phyloP scores from a whole-genome alignment of 768 basidiomycete genomes.

The Pholiota conissans region DNA sequence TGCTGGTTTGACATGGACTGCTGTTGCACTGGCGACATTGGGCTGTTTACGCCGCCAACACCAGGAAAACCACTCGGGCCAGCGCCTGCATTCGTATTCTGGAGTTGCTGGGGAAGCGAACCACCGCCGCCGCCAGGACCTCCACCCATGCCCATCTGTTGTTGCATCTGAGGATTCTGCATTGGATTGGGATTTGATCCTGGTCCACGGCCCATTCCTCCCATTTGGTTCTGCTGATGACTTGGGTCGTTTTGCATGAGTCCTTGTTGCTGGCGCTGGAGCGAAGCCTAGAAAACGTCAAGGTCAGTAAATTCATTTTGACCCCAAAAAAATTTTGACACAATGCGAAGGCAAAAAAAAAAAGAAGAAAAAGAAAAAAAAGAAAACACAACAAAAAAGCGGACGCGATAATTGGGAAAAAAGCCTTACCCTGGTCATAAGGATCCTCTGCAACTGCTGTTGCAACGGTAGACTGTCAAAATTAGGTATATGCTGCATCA shows the following conservation, averaged over 20 bases:
- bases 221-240: conserved; percentile 24
- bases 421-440: conserved; percentile 47
- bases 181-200: conserved; percentile 15
- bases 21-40: conserved; percentile 21
- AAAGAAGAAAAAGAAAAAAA: neutral
- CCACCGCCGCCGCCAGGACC: neutral
- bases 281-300: neutral
- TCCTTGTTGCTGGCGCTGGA: conserved; percentile 2
- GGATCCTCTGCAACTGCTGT: conserved; percentile 62
- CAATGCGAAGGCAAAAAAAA: too few relatives aligned
- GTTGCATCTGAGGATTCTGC: conserved; percentile 10
- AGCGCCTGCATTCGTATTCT: conserved; percentile 13
- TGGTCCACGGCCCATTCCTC: conserved; percentile 16
- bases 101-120: conserved; percentile 13
- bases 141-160: conserved; percentile 7
- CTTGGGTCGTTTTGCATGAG: conserved; percentile 14
- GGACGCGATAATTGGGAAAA: neutral
- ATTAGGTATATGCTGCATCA: conserved; percentile 49
- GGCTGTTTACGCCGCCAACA: conserved; percentile 9
- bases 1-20: conserved; percentile 20
- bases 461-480: conserved; percentile 52
- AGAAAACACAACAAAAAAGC: too few relatives aligned
- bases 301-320: too few relatives aligned
- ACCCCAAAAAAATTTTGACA: too few relatives aligned
- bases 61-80: conserved; percentile 14